Evolutionary conservation across 257 asterid genomes (phyloP).

Genomic region (Plectranthus barbatus): DNA sequence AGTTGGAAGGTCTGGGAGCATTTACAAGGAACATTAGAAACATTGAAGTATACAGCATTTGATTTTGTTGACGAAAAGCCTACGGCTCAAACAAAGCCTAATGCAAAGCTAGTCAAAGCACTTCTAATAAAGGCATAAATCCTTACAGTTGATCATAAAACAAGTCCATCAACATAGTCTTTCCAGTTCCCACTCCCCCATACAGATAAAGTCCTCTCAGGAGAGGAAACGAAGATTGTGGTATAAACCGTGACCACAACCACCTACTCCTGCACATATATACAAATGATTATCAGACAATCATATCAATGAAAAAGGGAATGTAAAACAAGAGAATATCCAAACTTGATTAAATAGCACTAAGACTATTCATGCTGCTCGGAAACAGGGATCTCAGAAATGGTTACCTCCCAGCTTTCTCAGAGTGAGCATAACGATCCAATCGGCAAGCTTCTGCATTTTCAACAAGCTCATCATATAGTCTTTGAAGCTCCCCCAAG

Average conservation of each 20-base stretch:
- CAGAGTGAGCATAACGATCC: conserved; percentile 60
- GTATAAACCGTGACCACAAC: conserved; percentile 88
- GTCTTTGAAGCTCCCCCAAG: conserved; percentile 77
- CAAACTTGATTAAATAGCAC: too few relatives aligned
- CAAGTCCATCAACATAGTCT: conserved; percentile 95
- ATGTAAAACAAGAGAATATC: too few relatives aligned
- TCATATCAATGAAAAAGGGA: neutral
- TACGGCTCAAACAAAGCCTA: conserved; percentile 48
- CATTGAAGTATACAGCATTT: too few relatives aligned
- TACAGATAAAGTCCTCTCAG: conserved; percentile 90
- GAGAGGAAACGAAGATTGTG: conserved; percentile 57
- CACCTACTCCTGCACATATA: conserved; percentile 67
- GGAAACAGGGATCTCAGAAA: neutral
- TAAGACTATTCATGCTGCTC: neutral
- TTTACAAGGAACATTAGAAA: neutral
- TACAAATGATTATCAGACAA: conserved; percentile 4
- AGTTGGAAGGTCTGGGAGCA: conserved; percentile 58
- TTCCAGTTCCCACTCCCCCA: conserved; percentile 98
- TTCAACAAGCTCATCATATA: conserved; percentile 73
- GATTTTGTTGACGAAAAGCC: too few relatives aligned
- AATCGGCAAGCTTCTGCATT: conserved; percentile 64
- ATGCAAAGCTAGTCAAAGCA: conserved; percentile 12
- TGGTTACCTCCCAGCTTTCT: conserved; percentile 69
- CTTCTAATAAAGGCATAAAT: neutral
- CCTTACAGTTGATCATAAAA: conserved; percentile 71